These are phyloP conservation scores for Sporothrix luriei DNA, from an alignment of 2,329 filamentous ascomycete genomes.

Conservation along the genomic window DNA sequence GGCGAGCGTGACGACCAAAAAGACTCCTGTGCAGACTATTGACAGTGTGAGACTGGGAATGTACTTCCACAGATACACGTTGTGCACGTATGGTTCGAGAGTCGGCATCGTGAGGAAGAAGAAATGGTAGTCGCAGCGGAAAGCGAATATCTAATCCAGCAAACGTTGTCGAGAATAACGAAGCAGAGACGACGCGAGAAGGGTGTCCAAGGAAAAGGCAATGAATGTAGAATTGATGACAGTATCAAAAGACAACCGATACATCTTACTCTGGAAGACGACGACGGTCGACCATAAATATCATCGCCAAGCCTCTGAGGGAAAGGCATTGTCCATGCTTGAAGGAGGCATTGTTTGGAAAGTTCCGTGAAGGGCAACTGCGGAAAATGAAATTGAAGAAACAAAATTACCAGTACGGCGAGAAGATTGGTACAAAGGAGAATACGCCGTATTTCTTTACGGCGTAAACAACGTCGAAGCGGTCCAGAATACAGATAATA, in stretches of 20 bases:
- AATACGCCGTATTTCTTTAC: constrained; percentile 8
- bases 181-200: not conserved
- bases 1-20: constrained; percentile 7
- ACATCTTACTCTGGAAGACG: not conserved
- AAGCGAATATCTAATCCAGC: not conserved
- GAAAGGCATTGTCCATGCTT: not conserved
- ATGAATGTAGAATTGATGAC: not conserved
- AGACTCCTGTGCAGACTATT: constrained; percentile 24
- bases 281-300: constrained; percentile 6
- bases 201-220: not conserved
- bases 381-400: not conserved
- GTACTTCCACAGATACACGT: constrained; percentile 29
- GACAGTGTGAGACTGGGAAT: constrained; percentile 28
- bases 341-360: not conserved
- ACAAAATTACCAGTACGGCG: not conserved
- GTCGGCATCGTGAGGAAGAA: constrained; percentile 24
- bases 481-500: not conserved
- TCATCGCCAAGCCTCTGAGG: constrained; percentile 4
- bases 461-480: not conserved
- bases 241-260: not conserved
- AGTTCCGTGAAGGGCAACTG: not conserved
- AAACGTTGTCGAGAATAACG: not conserved
- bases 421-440: not conserved
- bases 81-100: not conserved
- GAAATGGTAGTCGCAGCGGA: not conserved